Conservation (phyloP, 768 basidiomycete genomes). For the Termitomyces sp. region DNA sequence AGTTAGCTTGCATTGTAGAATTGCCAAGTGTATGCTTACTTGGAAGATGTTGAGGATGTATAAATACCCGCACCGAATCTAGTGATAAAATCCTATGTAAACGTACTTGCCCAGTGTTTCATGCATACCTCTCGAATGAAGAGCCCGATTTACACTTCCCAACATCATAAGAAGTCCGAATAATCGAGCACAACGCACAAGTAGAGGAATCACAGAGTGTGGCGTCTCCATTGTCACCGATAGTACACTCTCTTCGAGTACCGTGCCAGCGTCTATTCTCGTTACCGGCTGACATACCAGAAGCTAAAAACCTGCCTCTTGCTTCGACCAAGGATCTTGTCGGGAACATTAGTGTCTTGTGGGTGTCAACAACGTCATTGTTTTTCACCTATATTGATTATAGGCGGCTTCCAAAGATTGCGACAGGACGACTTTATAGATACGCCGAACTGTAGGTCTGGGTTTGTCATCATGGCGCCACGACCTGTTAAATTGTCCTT, state of each 20-base stretch:
- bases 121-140: constrained; percentile 59
- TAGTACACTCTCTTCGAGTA: constrained; percentile 56
- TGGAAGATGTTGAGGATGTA: constrained; percentile 41
- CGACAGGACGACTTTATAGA: constrained; percentile 61
- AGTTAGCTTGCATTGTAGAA: background rate
- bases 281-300: constrained; percentile 58
- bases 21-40: constrained; percentile 28
- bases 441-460: constrained; percentile 52
- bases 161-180: constrained; percentile 60
- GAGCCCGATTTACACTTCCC: constrained; percentile 64
- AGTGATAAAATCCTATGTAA: background rate
- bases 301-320: constrained; percentile 50
- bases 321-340: constrained; percentile 50
- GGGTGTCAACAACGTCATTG: background rate
- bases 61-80: constrained; percentile 48
- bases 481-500: constrained; percentile 63
- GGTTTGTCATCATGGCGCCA: constrained; percentile 56
- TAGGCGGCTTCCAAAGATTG: constrained; percentile 47
- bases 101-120: background rate
- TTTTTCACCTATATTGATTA: constrained; percentile 54
- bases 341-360: background rate
- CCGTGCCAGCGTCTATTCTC: constrained; percentile 77
- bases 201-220: constrained; percentile 49
- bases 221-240: constrained; percentile 58
- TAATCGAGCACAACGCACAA: constrained; percentile 62